These are phyloP conservation scores for Avicennia marina DNA, from an alignment of 257 asterid genomes.

Conservation along the genomic window DNA sequence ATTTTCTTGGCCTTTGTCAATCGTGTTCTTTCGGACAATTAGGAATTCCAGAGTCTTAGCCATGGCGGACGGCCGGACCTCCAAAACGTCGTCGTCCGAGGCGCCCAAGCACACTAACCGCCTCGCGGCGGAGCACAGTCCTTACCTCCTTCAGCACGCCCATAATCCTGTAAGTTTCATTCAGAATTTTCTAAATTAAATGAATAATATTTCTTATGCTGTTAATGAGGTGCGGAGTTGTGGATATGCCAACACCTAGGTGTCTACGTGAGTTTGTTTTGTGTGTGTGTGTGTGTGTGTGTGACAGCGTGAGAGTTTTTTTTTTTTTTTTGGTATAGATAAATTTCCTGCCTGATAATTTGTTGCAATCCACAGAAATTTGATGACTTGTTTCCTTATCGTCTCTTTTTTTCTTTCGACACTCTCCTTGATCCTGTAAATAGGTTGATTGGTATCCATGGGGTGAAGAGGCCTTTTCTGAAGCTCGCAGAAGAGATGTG, in stretches of 20 bases:
- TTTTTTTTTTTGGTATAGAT: neutral
- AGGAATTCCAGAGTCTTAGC: constrained; percentile 32
- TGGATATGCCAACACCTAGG: neutral
- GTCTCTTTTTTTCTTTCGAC: neutral
- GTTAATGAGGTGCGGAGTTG: constrained; percentile 1
- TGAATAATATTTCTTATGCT: neutral
- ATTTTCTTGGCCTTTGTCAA: constrained; percentile 32
- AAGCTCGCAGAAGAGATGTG: constrained; percentile 79
- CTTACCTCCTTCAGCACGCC: constrained; percentile 94
- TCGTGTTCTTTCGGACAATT: constrained; percentile 29
- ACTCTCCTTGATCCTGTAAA: constrained; percentile 4
- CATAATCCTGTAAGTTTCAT: constrained; percentile 65
- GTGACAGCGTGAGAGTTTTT: no score
- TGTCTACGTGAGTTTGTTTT: no score
- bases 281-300: no score
- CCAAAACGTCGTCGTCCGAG: constrained; percentile 36
- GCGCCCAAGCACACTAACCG: constrained; percentile 57
- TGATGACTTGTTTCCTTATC: no score
- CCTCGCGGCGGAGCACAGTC: constrained; percentile 84
- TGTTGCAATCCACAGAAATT: neutral
- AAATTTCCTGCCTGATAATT: no score
- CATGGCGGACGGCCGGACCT: constrained; percentile 56
- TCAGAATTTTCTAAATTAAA: neutral
- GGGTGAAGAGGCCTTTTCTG: constrained; percentile 92
- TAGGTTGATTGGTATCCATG: constrained; percentile 99